These are phyloP conservation scores for Cladobotryum protrusum DNA, from an alignment of 2,329 filamentous ascomycete species.

Conservation along the genomic window DNA sequence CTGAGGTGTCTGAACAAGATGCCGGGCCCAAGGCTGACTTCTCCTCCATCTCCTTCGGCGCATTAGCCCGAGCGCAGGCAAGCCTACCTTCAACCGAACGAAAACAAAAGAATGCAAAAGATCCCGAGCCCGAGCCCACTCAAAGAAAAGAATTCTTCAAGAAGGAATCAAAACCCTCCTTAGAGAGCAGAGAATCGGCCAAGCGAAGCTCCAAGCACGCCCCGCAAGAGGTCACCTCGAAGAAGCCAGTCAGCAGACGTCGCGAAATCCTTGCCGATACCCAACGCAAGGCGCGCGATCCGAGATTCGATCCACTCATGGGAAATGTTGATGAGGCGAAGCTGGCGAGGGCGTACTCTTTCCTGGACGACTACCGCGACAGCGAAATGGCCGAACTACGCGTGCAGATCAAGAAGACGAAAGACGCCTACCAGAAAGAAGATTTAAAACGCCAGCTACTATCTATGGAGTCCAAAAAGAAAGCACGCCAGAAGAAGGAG, in stretches of 20 bases:
- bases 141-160: slow-evolving; percentile 14
- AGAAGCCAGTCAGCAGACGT: slow-evolving; percentile 73
- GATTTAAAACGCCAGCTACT: slow-evolving; percentile 65
- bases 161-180: slow-evolving; percentile 1
- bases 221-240: slow-evolving; percentile 74
- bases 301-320: slow-evolving; percentile 71
- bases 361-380: slow-evolving; percentile 79
- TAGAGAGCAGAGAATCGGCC: slow-evolving; percentile 14
- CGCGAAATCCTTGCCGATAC: slow-evolving; percentile 60
- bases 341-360: slow-evolving; percentile 70
- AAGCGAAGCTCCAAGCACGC: slow-evolving; percentile 74
- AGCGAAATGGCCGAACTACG: slow-evolving; percentile 75
- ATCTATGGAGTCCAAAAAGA: slow-evolving; percentile 72
- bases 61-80: slow-evolving; percentile 80
- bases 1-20: slow-evolving; percentile 21
- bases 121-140: slow-evolving; percentile 22
- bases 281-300: slow-evolving; percentile 66
- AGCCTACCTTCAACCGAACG: slow-evolving; percentile 41
- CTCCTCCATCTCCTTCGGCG: slow-evolving; percentile 74
- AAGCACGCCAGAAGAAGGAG: slow-evolving; percentile 63
- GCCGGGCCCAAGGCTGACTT: slow-evolving; percentile 38
- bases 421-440: slow-evolving; percentile 60
- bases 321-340: slow-evolving; percentile 49
- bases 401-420: slow-evolving; percentile 57
- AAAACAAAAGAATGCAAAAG: slow-evolving; percentile 25